Evolutionary conservation across 495 filamentous ascomycete species (phyloP).

Genomic region (Lentithecium fluviatile): DNA sequence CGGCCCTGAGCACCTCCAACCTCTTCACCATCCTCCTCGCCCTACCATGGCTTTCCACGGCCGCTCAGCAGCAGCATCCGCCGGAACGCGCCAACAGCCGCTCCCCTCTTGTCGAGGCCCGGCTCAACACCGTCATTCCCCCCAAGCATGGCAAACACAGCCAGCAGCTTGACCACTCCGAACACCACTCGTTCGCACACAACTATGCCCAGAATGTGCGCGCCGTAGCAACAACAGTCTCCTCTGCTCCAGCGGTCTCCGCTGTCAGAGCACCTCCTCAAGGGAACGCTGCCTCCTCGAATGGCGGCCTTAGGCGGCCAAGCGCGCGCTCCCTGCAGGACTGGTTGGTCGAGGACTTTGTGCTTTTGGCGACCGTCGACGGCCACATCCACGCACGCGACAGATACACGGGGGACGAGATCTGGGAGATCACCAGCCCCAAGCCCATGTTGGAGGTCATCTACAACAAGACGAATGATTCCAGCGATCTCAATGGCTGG

Average conservation of each 20-base stretch:
- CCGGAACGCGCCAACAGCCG: slow-evolving; percentile 28
- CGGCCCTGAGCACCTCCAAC: slow-evolving; percentile 42
- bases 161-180: slow-evolving; percentile 15
- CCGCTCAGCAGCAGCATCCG: slow-evolving; percentile 46
- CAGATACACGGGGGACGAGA: slow-evolving; percentile 74
- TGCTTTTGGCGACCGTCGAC: slow-evolving; percentile 98
- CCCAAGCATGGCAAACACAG: slow-evolving; percentile 7
- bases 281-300: slow-evolving; percentile 55
- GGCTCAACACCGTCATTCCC: slow-evolving; percentile 27
- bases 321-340: slow-evolving; percentile 94
- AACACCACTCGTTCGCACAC: slow-evolving; percentile 25
- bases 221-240: slow-evolving; percentile 81
- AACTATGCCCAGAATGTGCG: slow-evolving; percentile 71
- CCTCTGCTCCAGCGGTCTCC: slow-evolving; percentile 69
- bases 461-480: slow-evolving; percentile 72
- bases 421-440: slow-evolving; percentile 80
- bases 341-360: slow-evolving; percentile 99
- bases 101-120: slow-evolving; percentile 35
- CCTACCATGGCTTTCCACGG: slow-evolving; percentile 31
- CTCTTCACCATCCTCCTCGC: slow-evolving; percentile 36
- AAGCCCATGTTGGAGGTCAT: slow-evolving; percentile 86
- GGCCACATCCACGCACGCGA: slow-evolving; percentile 92
- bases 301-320: slow-evolving; percentile 71
- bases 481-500: slow-evolving; percentile 53
- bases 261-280: slow-evolving; percentile 54